Percentiles rank a stretch among this genome's conserved stretches.
These are phyloP conservation scores for Spergularia azorica DNA, from an alignment of 179 eudicot species.

Conservation along the genomic window DNA sequence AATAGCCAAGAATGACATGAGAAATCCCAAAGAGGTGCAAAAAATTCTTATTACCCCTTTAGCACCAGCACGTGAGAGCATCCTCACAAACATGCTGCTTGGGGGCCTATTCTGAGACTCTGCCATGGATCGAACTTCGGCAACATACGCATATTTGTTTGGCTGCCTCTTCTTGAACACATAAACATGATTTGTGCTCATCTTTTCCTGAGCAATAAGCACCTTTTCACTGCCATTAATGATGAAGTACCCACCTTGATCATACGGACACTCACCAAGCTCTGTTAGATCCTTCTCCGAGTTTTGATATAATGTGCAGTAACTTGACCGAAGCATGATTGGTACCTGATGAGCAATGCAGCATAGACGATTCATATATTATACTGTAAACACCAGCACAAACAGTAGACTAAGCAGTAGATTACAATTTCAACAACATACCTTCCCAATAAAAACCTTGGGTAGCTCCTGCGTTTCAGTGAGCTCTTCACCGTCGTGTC, in stretches of 20 bases:
- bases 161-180: constrained; percentile 98
- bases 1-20: background rate
- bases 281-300: constrained; percentile 96
- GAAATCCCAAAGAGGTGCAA: constrained; percentile 4
- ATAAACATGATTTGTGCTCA: constrained; percentile 98
- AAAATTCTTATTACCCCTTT: constrained; percentile 70
- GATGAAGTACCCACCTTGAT: constrained; percentile 96
- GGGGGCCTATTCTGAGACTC: constrained; percentile 94
- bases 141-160: constrained; percentile 90
- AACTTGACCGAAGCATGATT: constrained; percentile 97
- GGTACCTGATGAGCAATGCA: constrained; percentile 62
- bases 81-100: constrained; percentile 92
- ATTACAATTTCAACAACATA: constrained; percentile 9
- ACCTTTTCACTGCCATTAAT: constrained; percentile 97
- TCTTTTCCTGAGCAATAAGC: constrained; percentile 96
- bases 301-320: constrained; percentile 87
- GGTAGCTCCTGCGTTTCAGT: constrained; percentile 89
- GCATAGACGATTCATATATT: background rate
- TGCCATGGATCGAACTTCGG: constrained; percentile 96
- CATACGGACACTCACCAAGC: constrained; percentile 93
- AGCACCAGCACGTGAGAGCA: constrained; percentile 91
- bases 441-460: constrained; percentile 97
- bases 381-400: background rate
- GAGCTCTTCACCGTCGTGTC: constrained; percentile 94
- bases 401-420: background rate